Base-by-base conservation (phyloP, 371 early-diverging fungal species). In the Mortierella sp. region DNA sequence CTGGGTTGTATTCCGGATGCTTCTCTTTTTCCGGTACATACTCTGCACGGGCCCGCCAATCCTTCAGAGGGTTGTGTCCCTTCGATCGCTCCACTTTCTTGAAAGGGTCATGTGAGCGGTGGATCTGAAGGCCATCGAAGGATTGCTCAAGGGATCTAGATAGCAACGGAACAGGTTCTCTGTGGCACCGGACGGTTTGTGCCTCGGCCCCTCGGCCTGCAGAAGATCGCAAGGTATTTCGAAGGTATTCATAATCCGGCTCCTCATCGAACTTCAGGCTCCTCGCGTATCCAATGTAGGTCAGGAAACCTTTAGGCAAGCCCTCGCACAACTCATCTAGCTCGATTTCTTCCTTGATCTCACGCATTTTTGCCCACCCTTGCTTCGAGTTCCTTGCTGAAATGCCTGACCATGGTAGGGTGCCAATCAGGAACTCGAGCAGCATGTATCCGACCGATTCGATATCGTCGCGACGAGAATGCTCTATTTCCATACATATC, bases 241-340 rank as follows among this genome's bases (percentile, higher is more conserved):
- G 80, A 30, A 89, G 57, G 53, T 83, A 79, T 34, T 92, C 90
- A 81, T 99, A 99, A 79, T 99, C 94, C 11, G 99, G 99, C 43
- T 90, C 84, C 62, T 98, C 95, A 44, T 93, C 91, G 73, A 97
- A 99, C 55, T 87, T 87, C 54, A 98, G 84, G 39, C 83, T 82
- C 52, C 97, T 83, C 3, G 93, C 88, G 71, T 99, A 98, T 2
- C 84, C 83, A 31, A 89, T 82, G 60, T 82, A 88, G 17, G 82
- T 80, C 72, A 86, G 61, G 24, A 89, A 80, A 0, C 86, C 89
- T 23, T 43, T 57, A 2, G 88, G 88, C 28, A 85, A 56, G 2
- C 88, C 89, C 7, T 81, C 79, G 61, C 86, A 88, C 17, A 89
- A 55, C 28, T 86, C 86, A 28, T 79, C 72, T 14, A 88, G 64